Percentiles rank a stretch among this genome's conserved stretches.
Conservation (phyloP, 768 basidiomycete genomes). For the Termitomyces sp. region DNA sequence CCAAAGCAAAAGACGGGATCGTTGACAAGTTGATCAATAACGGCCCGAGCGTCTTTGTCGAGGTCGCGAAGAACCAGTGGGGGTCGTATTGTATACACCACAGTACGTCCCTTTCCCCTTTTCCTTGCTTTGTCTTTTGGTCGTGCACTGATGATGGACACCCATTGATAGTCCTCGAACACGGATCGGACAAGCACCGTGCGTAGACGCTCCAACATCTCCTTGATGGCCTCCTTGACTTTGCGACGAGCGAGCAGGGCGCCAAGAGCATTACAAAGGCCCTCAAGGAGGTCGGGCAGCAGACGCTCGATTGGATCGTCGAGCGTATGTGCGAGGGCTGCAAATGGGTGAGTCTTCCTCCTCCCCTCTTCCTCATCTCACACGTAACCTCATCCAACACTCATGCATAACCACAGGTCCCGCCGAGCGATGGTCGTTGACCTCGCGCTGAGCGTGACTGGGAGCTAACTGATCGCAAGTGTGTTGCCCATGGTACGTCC, state of each 20-base stretch:
- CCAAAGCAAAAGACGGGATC: constrained; percentile 79
- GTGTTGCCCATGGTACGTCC: constrained; percentile 67
- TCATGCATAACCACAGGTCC: too few species aligned
- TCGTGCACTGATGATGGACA: too few species aligned
- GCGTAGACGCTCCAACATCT: constrained; percentile 74
- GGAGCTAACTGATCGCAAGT: constrained; percentile 82
- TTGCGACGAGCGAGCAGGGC: constrained; percentile 82
- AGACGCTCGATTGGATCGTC: constrained; percentile 70
- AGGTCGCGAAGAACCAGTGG: constrained; percentile 86
- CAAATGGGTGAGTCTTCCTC: constrained; percentile 75
- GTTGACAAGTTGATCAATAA: constrained; percentile 80
- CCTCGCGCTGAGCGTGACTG: constrained; percentile 79
- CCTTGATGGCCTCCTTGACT: constrained; percentile 71
- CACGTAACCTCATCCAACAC: background rate
- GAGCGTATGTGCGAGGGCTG: constrained; percentile 83
- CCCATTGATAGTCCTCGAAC: constrained; percentile 34
- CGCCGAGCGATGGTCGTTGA: constrained; percentile 89
- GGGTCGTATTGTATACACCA: constrained; percentile 86
- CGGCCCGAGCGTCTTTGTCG: constrained; percentile 60
- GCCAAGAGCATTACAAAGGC: constrained; percentile 85
- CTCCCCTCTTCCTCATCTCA: background rate
- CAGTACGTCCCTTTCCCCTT: constrained; percentile 42
- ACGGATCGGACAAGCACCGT: constrained; percentile 73
- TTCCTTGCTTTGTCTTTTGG: too few species aligned
- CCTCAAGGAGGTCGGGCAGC: constrained; percentile 78